Evolutionary conservation across 2,329 filamentous ascomycete genomes (phyloP), one percentile per base, ranked within the genome.

Genomic region (Fragosphaeria purpurea): DNA sequence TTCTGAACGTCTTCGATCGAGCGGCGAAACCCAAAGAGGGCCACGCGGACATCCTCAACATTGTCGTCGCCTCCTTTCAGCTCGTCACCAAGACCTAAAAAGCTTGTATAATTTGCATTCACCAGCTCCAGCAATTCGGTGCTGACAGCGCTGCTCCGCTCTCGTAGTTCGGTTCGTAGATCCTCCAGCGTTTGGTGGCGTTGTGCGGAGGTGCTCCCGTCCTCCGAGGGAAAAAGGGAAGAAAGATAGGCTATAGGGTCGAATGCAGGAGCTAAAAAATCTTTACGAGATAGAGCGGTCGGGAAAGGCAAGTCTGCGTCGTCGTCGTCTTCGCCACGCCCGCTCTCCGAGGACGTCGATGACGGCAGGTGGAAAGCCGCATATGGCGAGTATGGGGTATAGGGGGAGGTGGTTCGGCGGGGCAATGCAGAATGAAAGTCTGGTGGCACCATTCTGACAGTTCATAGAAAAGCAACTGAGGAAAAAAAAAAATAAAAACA

Each of bases 161-260:
- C 80, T 43, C 90, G 83, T 12, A 98, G 75, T 62, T 98, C 94
- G 5, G 83, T 71, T 38, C 91, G 87, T 35, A 98, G 74, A 65
- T 98, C 93, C 64, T 95, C 90, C 45, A 98, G 86, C 0, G 91
- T 96, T 66, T 98, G 93, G 66, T 98, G 93, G 1, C 93, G 85
- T 63, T 93, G 83, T 22, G 82, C 80, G 1, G 83, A 80, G 0
- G 60, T 61, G 1, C 58, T 56, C 51, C 59, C 60, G 22, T 58
- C 59, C 51, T 62, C 63, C 5, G 59, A 58, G 7, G 60, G 60
- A 46, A 61, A 63, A 1, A 67, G 57, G 0, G 58, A 59, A 1
- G 67, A 89, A 44, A 98, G 83, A 65, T 96, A 98, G 2, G 72
- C 71, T 2, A 86, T 79, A 1, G 94, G 84, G 55, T 88, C 81